Conservation (phyloP, 495 filamentous ascomycete species). For the Pseudotulostoma volvatum region DNA sequence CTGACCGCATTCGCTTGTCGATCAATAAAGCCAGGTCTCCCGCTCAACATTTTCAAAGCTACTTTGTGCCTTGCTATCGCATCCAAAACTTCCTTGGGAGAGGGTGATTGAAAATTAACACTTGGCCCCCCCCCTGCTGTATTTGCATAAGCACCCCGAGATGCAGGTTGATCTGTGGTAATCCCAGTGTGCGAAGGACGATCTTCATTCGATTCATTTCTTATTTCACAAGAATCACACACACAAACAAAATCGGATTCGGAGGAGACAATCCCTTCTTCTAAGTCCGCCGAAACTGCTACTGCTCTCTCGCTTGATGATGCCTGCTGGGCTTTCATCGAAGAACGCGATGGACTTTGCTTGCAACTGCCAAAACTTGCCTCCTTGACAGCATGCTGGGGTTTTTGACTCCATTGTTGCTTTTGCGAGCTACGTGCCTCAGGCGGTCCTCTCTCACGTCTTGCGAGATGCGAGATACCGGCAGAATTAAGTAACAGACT, state of each 20-base stretch:
- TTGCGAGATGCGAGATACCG: conserved; percentile 4
- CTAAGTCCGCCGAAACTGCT: conserved; percentile 4
- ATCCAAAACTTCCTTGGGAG: not conserved
- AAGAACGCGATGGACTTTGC: not conserved
- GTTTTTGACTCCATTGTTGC: conserved; percentile 4
- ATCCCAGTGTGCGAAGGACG: too few relatives aligned
- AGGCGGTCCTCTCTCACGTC: conserved; percentile 2
- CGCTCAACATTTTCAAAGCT: not conserved
- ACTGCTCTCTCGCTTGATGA: not conserved
- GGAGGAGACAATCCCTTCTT: too few relatives aligned
- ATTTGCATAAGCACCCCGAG: too few relatives aligned
- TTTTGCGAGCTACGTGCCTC: too few relatives aligned
- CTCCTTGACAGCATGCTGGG: not conserved
- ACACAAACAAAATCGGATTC: too few relatives aligned
- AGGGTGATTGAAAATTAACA: too few relatives aligned
- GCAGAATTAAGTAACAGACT: conserved; percentile 7
- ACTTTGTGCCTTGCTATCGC: not conserved
- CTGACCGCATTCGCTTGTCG: conserved; percentile 17
- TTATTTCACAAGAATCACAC: too few relatives aligned
- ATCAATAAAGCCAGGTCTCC: conserved; percentile 15
- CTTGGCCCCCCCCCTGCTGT: too few relatives aligned
- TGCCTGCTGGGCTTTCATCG: not conserved
- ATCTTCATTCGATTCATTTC: too few relatives aligned
- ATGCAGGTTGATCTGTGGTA: too few relatives aligned
- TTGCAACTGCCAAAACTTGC: not conserved